Conservation (phyloP, 352 stramenopile species). For the Phytophthora tubulina region DNA sequence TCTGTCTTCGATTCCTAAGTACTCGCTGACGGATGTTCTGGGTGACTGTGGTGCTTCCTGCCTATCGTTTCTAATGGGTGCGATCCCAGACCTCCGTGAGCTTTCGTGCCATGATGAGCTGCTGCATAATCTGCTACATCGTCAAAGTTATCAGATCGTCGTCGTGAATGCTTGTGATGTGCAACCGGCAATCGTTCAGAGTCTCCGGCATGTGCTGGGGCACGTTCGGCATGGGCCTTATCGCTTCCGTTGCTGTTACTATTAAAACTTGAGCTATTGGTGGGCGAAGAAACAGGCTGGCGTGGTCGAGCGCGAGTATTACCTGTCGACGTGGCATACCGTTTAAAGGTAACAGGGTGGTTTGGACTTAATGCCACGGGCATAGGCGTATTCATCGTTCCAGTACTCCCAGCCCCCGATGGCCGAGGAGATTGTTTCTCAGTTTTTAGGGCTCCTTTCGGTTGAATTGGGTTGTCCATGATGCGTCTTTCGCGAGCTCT, state of each 20-base stretch:
- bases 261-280: conserved; percentile 22
- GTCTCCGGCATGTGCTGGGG: conserved; percentile 54
- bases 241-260: conserved; percentile 45
- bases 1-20: conserved; percentile 30
- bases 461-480: conserved; percentile 63
- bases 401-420: conserved; percentile 31
- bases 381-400: conserved; percentile 36
- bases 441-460: conserved; percentile 44
- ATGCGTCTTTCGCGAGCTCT: conserved; percentile 50
- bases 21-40: conserved; percentile 22
- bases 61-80: conserved; percentile 39
- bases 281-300: conserved; percentile 31
- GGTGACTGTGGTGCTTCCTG: conserved; percentile 35
- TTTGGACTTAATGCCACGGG: conserved; percentile 41
- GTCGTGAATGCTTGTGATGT: conserved; percentile 55
- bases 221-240: conserved; percentile 58
- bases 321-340: conserved; percentile 58
- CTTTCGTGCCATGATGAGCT: conserved; percentile 33
- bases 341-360: conserved; percentile 57
- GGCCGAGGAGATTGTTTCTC: conserved; percentile 60
- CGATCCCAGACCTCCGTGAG: conserved; percentile 33
- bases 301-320: conserved; percentile 50
- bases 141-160: conserved; percentile 59
- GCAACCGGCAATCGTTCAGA: conserved; percentile 56
- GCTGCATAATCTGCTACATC: conserved; percentile 38